Evolutionary conservation across 2,329 filamentous ascomycete genomes (phyloP), one percentile per base, ranked within the genome.

Genomic region (Microdochium bolleyi): DNA sequence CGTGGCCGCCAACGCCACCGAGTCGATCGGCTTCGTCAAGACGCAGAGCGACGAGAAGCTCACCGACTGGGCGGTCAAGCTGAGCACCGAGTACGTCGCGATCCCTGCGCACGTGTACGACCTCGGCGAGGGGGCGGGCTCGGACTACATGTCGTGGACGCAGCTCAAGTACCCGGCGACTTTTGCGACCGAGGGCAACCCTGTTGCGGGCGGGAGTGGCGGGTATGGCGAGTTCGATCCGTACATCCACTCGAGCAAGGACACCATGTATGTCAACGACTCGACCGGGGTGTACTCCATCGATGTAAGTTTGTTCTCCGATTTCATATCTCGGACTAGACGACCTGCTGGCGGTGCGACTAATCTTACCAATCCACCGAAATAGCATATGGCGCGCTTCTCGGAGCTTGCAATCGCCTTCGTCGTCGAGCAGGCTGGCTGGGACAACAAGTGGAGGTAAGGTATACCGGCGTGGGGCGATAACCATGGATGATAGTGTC

Each of bases 91-190:
- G 54, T 72, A 72, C 55, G 64, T 66, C 52, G 62, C 64, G 13
- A 67, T 72, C 46, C 64, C 67, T 2, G 58, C 67, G 21, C 60
- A 62, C 5, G 58, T 72, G 5, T 69, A 69, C 50, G 63, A 61
- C 50, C 56, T 72, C 9, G 13, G 24, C 9, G 46, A 49, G 2
- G 60, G 61, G 34, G 70, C 68, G 11, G 69, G 69, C 1, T 73
- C 70, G 16, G 70, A 73, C 50, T 72, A 72, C 59, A 70, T 71
- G 69, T 70, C 68, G 1, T 72, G 62, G 53, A 70, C 69, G 1
- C 58, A 67, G 57, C 57, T 66, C n/a, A 66, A 65, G n/a, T 73
- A 66, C 55, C 70, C 70, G 2, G 61, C 70, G 1, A 60, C 69
- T 0, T 72, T 72, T 51, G 70, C 69, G 1, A 62, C 64, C 0